phyloP scores from a whole-genome alignment of 108 stramenopile genomes.

The Cyclostephanos tholiformis region DNA sequence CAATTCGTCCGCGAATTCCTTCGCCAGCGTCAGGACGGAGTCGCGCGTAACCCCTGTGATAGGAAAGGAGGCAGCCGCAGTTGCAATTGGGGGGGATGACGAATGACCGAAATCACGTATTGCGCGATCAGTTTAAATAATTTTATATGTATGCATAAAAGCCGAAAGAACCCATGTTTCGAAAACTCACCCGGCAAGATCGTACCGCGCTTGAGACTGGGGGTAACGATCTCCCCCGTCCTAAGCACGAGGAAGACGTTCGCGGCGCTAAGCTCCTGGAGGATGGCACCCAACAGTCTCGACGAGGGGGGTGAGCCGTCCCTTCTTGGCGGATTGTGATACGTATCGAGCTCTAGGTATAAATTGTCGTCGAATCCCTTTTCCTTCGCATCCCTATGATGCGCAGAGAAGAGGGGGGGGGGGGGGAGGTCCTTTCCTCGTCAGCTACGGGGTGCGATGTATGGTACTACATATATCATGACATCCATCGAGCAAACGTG shows the following conservation, averaged over 20 bases:
- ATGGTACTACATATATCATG: too few species aligned
- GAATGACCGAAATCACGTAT: background rate
- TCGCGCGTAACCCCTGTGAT: conserved; percentile 66
- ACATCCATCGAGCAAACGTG: too few species aligned
- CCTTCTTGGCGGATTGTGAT: conserved; percentile 49
- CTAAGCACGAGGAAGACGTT: conserved; percentile 84
- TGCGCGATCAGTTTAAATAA: too few species aligned
- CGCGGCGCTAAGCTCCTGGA: conserved; percentile 84
- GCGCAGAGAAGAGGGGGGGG: background rate
- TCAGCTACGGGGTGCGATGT: too few species aligned
- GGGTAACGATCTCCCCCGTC: conserved; percentile 83
- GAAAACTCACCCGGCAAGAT: conserved; percentile 61
- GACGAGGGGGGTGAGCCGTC: conserved; percentile 17
- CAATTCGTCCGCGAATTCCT: conserved; percentile 69
- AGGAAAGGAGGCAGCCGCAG: background rate
- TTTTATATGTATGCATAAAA: too few species aligned
- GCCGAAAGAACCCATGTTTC: too few species aligned
- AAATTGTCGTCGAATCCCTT: conserved; percentile 84
- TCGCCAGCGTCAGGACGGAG: conserved; percentile 63
- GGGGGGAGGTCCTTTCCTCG: background rate
- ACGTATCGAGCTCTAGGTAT: conserved; percentile 83
- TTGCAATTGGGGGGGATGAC: background rate
- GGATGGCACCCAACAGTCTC: conserved; percentile 47
- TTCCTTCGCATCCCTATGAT: conserved; percentile 67
- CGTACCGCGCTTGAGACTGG: conserved; percentile 72